Conservation (phyloP, 257 asterid species). For the Petunia axillaris region DNA sequence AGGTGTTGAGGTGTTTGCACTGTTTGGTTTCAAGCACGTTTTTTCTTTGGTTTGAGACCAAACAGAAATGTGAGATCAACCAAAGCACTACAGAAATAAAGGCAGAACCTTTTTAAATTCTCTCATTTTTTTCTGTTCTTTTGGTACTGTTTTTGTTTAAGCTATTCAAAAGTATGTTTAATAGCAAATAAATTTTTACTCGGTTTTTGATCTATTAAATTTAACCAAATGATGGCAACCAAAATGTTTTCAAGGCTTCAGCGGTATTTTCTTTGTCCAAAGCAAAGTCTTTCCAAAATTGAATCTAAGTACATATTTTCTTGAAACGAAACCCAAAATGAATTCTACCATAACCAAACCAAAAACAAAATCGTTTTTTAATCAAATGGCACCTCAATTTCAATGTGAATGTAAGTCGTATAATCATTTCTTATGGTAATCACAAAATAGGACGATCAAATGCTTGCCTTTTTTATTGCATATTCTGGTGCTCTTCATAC, state of each 20-base stretch:
- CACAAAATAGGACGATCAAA: not conserved
- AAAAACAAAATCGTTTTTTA: too few species aligned
- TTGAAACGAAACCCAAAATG: not conserved
- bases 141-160: not conserved
- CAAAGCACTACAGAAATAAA: not conserved
- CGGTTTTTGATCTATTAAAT: not conserved
- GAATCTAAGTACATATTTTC: not conserved
- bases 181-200: not conserved
- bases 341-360: not conserved
- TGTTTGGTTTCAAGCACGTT: not conserved
- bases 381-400: not conserved
- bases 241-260: not conserved
- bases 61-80: not conserved
- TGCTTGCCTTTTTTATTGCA: not conserved
- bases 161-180: not conserved
- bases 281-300: not conserved
- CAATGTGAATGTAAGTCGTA: not conserved
- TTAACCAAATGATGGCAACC: not conserved
- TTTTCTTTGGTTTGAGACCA: not conserved
- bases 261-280: not conserved
- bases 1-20: not conserved
- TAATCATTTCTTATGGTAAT: not conserved
- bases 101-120: not conserved
- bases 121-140: not conserved
- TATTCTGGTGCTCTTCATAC: not conserved